Conservation (phyloP, 148 eudicot genomes). For the Rhododendron kiyosumense region DNA sequence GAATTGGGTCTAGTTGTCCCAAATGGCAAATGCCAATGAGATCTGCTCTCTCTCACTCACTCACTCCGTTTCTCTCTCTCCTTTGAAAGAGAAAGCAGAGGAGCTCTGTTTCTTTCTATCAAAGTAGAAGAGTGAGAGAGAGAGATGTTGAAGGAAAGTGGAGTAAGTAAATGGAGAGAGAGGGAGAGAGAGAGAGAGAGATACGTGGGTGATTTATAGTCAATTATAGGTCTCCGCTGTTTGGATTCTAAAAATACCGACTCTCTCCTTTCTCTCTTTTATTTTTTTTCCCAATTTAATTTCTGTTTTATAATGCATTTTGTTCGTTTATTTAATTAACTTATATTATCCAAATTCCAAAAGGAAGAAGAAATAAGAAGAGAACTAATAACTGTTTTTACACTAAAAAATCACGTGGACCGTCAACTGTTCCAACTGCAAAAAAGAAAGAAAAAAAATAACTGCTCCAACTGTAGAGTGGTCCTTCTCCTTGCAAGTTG, state of each 20-base stretch:
- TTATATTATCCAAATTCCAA: background rate
- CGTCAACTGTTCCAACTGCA: conserved; percentile 10
- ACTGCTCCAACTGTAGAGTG: background rate
- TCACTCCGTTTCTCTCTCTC: background rate
- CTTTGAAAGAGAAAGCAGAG: background rate
- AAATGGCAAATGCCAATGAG: background rate
- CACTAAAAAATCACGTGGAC: background rate
- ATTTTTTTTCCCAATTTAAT: background rate
- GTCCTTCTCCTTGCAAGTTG: background rate
- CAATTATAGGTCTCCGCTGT: conserved; percentile 12
- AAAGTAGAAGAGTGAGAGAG: conserved; percentile 18
- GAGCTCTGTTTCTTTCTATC: conserved; percentile 9
- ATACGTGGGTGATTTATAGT: conserved; percentile 35
- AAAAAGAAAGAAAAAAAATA: too few relatives aligned
- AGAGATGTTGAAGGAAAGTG: background rate
- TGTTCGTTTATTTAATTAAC: background rate
- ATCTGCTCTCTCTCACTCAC: background rate
- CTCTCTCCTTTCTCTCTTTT: background rate
- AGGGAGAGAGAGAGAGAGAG: conserved; percentile 21
- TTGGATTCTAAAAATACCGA: conserved; percentile 2
- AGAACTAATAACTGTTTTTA: background rate
- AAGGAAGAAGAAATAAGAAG: background rate
- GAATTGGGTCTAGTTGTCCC: background rate
- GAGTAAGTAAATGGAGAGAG: conserved; percentile 27
- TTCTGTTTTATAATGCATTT: background rate